Conservation (phyloP, 2,329 filamentous ascomycete genomes). For the Botrytis fragariae region DNA sequence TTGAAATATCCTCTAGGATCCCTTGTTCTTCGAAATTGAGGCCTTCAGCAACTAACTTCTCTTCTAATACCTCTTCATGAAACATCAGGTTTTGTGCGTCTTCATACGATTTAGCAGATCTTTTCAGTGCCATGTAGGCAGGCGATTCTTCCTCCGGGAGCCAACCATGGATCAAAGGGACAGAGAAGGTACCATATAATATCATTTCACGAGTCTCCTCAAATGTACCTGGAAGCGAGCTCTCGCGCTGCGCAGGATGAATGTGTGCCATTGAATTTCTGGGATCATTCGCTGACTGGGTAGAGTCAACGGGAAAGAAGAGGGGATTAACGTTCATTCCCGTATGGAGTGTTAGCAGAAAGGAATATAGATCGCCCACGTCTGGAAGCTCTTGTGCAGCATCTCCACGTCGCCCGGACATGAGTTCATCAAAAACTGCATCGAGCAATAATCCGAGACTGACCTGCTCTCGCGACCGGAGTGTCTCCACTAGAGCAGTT, state of each 20-base stretch:
- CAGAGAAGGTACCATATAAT: constrained; percentile 84
- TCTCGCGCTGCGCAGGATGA: constrained; percentile 49
- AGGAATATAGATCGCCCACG: constrained; percentile 81
- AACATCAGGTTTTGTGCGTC: constrained; percentile 89
- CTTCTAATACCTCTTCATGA: constrained; percentile 81
- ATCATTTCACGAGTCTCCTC: constrained; percentile 84
- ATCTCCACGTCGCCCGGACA: constrained; percentile 68
- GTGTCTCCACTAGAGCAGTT: constrained; percentile 72
- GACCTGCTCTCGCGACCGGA: constrained; percentile 80
- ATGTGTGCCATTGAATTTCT: constrained; percentile 53
- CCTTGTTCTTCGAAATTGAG: constrained; percentile 72
- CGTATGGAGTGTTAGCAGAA: constrained; percentile 84
- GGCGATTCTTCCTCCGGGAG: constrained; percentile 66
- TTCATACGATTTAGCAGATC: constrained; percentile 82
- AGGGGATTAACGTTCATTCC: constrained; percentile 98
- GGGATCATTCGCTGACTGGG: constrained; percentile 32
- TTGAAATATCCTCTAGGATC: constrained; percentile 76
- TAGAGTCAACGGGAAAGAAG: constrained; percentile 62
- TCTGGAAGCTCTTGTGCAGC: constrained; percentile 69
- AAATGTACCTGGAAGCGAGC: constrained; percentile 67
- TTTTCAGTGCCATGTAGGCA: constrained; percentile 66
- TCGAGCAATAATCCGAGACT: constrained; percentile 82
- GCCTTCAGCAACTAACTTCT: constrained; percentile 63
- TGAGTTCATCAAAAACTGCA: constrained; percentile 89
- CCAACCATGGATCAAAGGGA: constrained; percentile 94